Conservation (phyloP, 495 filamentous ascomycete species). For the Bathelium albidoporum region DNA sequence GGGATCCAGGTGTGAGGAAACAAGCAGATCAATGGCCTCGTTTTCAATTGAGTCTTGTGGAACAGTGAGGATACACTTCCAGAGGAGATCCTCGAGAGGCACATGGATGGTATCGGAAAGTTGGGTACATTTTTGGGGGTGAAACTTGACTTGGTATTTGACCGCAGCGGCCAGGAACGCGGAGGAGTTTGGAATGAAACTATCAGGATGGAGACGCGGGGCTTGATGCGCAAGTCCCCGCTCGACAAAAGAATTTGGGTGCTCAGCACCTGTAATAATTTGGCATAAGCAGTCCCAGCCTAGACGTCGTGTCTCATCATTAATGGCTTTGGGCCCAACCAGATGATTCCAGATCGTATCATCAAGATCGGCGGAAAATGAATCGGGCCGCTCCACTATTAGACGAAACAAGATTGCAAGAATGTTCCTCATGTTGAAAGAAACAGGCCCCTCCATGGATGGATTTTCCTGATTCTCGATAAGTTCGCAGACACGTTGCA, state of each 20-base stretch:
- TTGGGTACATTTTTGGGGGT: not conserved
- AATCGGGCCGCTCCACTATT: not conserved
- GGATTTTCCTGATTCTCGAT: not conserved
- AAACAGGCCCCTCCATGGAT: not conserved
- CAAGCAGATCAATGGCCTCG: conserved; percentile 56
- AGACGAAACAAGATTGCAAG: not conserved
- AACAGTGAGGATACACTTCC: conserved; percentile 69
- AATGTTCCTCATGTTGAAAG: not conserved
- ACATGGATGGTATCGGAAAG: conserved; percentile 30
- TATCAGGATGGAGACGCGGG: conserved; percentile 49
- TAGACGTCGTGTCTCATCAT: conserved; percentile 44
- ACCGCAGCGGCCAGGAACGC: conserved; percentile 53
- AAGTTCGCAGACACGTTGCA: not conserved
- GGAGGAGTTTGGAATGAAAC: conserved; percentile 56
- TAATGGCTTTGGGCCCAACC: conserved; percentile 48
- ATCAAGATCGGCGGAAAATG: conserved; percentile 39
- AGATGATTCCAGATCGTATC: conserved; percentile 56
- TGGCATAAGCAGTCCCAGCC: conserved; percentile 44
- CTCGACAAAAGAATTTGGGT: conserved; percentile 42
- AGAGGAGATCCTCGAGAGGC: conserved; percentile 64
- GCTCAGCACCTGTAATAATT: not conserved
- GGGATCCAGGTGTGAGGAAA: conserved; percentile 63
- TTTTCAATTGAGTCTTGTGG: conserved; percentile 58
- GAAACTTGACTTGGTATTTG: conserved; percentile 8
- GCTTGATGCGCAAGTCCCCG: conserved; percentile 58